A percentile compares a stretch with the other conserved stretches of the same genome.
Evolutionary conservation across 2,329 filamentous ascomycete genomes (phyloP).

Genomic region (Gremmenia infestans): DNA sequence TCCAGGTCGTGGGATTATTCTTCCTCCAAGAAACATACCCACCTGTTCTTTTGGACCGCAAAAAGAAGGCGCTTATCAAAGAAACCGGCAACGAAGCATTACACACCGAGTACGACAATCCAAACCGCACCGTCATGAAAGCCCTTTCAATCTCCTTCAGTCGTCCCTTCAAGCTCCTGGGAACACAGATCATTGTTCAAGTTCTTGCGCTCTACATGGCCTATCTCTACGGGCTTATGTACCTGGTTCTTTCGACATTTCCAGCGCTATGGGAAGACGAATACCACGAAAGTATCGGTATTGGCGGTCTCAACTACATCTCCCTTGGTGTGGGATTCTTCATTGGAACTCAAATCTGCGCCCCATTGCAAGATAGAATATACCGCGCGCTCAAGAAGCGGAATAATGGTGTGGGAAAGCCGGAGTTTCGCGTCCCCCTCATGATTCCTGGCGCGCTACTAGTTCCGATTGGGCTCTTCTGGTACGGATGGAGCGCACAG

Average conservation of each 20-base stretch:
- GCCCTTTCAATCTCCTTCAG: slow-evolving; percentile 38
- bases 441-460: slow-evolving; percentile 49
- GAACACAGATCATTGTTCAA: slow-evolving; percentile 47
- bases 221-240: slow-evolving; percentile 46
- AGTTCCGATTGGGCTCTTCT: slow-evolving; percentile 49
- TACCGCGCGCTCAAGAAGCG: slow-evolving; percentile 12
- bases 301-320: slow-evolving; percentile 51
- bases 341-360: slow-evolving; percentile 30
- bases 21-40: slow-evolving; percentile 44
- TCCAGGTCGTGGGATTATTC: slow-evolving; percentile 39
- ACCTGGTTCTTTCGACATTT: slow-evolving; percentile 53
- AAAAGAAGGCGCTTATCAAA: slow-evolving; percentile 38
- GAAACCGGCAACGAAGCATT: slow-evolving; percentile 42
- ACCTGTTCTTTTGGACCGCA: slow-evolving; percentile 40
- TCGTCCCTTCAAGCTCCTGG: slow-evolving; percentile 43
- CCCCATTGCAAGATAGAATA: slow-evolving; percentile 25
- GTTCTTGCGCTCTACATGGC: slow-evolving; percentile 47
- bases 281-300: slow-evolving; percentile 51
- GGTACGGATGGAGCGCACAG: slow-evolving; percentile 53
- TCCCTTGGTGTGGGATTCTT: slow-evolving; percentile 40
- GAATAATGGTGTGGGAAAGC: slow-evolving; percentile 30
- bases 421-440: slow-evolving; percentile 58
- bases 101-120: slow-evolving; percentile 49
- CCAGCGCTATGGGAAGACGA: slow-evolving; percentile 48
- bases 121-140: slow-evolving; percentile 27